Evolutionary conservation across 345 rosid genomes (phyloP).

Genomic region (Acer negundo): DNA sequence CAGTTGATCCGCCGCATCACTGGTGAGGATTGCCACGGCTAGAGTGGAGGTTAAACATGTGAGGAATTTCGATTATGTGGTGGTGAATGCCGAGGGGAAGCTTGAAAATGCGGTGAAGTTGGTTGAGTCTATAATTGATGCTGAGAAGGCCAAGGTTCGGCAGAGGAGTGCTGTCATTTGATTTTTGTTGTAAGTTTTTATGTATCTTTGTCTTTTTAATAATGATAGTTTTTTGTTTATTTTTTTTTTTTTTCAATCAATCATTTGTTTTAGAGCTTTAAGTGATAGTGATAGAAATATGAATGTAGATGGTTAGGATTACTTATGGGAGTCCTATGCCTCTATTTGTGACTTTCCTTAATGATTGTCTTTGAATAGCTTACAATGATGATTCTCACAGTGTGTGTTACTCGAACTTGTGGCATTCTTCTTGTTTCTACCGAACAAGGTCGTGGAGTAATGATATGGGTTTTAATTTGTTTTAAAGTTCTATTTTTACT

Average conservation of each 20-base stretch:
- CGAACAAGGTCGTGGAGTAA: not conserved
- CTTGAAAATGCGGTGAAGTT: conserved; percentile 71
- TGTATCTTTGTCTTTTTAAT: not conserved
- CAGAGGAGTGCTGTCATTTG: conserved; percentile 65
- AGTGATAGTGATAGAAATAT: not conserved
- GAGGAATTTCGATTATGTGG: conserved; percentile 72
- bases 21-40: conserved; percentile 77
- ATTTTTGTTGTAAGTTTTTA: conserved; percentile 9
- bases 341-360: not conserved
- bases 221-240: not conserved
- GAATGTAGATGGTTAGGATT: not conserved
- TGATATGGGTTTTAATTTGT: not conserved
- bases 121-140: conserved; percentile 77
- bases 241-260: not conserved
- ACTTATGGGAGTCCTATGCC: not conserved
- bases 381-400: not conserved
- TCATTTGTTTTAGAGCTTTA: not conserved
- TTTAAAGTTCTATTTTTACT: not conserved
- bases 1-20: too few relatives aligned
- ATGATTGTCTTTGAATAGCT: not conserved
- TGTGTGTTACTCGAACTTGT: not conserved
- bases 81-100: conserved; percentile 79
- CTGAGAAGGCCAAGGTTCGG: conserved; percentile 87
- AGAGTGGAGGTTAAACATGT: conserved; percentile 79
- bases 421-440: not conserved